Evolutionary conservation across 2,329 filamentous ascomycete species (phyloP), one percentile per base, ranked within the genome.

Genomic region (Fonsecaea nubica): DNA sequence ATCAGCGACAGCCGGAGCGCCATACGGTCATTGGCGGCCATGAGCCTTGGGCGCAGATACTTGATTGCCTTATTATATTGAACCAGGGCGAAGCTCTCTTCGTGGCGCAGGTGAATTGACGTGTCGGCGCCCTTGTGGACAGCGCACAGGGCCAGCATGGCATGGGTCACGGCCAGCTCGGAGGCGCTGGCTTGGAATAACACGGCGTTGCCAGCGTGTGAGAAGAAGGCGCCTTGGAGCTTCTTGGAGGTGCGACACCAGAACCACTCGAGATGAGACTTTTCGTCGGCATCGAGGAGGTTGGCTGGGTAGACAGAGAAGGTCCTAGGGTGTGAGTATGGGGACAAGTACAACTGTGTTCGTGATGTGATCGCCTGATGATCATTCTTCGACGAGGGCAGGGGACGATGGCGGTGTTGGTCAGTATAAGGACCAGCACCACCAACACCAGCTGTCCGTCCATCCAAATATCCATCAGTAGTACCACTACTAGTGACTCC

Each of bases 21-120:
- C 10, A 72, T 64, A 18, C 73, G 74, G 30, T 74, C 72, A 15
- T 65, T 68, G 30, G 48, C 58, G 25, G 25, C 25, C 13, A 58
- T 55, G 13, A 76, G 66, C 52, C 76, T 77, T 4, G 66, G 72
- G 50, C 75, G 75, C 4, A 82, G 68, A 55, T 76, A 66, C 6
- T 67, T 56, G 59, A 82, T 82, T 3, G 80, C 78, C 56, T 79
- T 78, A 66, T 73, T 79, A 58, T 83, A 81, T 50, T 81, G 79
- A 36, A 70, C 74, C 48, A 82, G 65, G 18, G 75, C 74, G 38
- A 79, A 78, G 3, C 35, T 33, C 18, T 65, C 66, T 12, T 58
- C 58, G 15, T 60, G 42, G 35, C 35, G 52, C 4, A 57, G 35
- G 15, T 15, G 21, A 6, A 40, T 30, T 13, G 32, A n/a, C 18